Base-by-base conservation (phyloP, 1,284 basidiomycete species). In the Ceratobasidium sp. region DNA sequence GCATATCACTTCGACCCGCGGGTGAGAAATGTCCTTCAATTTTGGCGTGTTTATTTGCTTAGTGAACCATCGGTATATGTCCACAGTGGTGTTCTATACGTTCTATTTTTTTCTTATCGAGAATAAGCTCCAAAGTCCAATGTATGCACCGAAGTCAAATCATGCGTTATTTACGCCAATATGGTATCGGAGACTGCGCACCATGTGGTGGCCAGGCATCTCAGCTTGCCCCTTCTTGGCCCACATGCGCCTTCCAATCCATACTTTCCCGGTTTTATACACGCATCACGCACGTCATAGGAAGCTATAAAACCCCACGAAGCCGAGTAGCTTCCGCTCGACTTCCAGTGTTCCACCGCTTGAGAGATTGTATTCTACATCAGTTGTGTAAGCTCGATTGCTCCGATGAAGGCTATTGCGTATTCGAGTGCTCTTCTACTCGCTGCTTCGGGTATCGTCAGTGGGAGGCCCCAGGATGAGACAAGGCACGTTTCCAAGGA, bases 401-500 rank as follows among this genome's bases (percentile, higher is more conserved):
- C n/a, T n/a, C n/a, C n/a, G n/a, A 67, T 67, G 64, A 67, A 54
- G 52, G 22, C 40, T 12, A 25, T 50, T 20, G 40, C 38, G 29
- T 52, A 54, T 10, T 54, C 62, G 31, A 54, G 49, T 38, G 40
- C 27, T 29, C 50, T 67, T n/a, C 22, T 67, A 50, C 64, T 67
- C 34, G 52, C 45, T 40, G 47, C 35, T n/a, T 43, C 64, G 15
- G 64, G 64, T 25, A 13, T 40, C 42, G 60, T 34, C 17, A 50
- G 27, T 43, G 64, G 50, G 34, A 22, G 50, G 34, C 64, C 64
- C 31, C 64, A 67, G 34, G 38, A 67, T 7, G 40, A 29, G 17
- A 45, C 43, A 3, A 31, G 15, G 57, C 47, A 7, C 29, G 57
- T 34, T 29, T 45, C 5, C 27, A 12, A 34, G 29, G 42, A 31